phyloP scores from a whole-genome alignment of 2,329 filamentous ascomycete genomes.

The Phoma herbarum region DNA sequence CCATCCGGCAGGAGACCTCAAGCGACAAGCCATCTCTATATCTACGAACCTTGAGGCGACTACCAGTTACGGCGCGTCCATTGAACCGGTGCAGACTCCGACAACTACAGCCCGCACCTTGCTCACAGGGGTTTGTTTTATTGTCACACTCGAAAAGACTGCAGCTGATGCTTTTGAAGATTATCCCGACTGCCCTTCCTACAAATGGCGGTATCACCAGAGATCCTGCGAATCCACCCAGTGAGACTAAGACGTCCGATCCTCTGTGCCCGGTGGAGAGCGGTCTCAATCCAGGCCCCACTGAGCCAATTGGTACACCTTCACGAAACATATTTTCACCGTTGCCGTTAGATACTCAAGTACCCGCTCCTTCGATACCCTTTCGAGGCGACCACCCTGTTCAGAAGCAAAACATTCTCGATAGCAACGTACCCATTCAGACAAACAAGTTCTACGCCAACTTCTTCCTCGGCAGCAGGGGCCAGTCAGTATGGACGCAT shows the following conservation, averaged over 20 bases:
- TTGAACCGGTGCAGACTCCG: constrained; percentile 42
- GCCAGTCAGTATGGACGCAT: constrained; percentile 74
- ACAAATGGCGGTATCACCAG: constrained; percentile 38
- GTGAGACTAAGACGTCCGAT: constrained; percentile 28
- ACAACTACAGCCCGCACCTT: constrained; percentile 36
- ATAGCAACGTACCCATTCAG: constrained; percentile 60
- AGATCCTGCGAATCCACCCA: constrained; percentile 36
- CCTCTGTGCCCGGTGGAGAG: constrained; percentile 41
- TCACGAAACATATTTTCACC: constrained; percentile 52
- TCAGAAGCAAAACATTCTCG: constrained; percentile 50
- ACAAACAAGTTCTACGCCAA: constrained; percentile 81
- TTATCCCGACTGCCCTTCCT: constrained; percentile 44
- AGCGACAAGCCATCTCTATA: constrained; percentile 29
- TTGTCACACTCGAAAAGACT: background rate
- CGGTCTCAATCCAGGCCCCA: constrained; percentile 42
- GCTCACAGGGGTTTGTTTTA: constrained; percentile 38
- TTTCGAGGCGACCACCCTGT: constrained; percentile 54
- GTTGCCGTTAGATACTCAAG: constrained; percentile 47
- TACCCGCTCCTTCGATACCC: constrained; percentile 51
- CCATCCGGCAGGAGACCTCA: constrained; percentile 33
- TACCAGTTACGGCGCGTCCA: constrained; percentile 42
- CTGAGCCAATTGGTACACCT: constrained; percentile 22
- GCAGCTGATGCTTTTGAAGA: constrained; percentile 31
- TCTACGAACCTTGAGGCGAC: constrained; percentile 36
- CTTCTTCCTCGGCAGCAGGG: constrained; percentile 79